A percentile compares a stretch with the other conserved stretches of the same genome.
These are phyloP conservation scores for Lyophyllum decastes DNA, from an alignment of 768 basidiomycete species.

Conservation along the genomic window DNA sequence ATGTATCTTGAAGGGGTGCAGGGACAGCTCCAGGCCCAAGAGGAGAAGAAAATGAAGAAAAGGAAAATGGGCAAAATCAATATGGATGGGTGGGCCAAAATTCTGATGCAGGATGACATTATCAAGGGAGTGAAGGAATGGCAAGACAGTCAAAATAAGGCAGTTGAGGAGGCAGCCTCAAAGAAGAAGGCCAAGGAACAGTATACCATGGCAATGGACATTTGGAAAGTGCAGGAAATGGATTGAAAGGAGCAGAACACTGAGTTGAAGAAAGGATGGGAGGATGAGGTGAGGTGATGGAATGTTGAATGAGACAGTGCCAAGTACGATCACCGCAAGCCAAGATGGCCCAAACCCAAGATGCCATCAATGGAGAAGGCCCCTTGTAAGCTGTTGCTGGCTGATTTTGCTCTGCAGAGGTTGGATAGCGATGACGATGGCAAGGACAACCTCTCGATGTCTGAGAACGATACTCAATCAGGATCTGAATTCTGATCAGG, in stretches of 20 bases:
- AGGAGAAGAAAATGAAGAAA: neutral
- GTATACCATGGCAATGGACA: no score
- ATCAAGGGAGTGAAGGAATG: neutral
- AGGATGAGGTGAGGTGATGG: neutral
- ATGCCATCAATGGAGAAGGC: neutral
- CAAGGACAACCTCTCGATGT: no score
- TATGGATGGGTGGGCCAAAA: slow-evolving; percentile 2
- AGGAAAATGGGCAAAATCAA: neutral
- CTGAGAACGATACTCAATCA: no score
- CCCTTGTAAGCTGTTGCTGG: neutral
- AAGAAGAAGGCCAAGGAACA: neutral
- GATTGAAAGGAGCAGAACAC: neutral
- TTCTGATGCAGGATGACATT: neutral
- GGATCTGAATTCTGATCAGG: no score
- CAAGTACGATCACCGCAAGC: neutral
- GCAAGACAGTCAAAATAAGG: no score
- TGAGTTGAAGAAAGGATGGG: neutral
- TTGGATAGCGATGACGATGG: no score
- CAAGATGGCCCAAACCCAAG: neutral
- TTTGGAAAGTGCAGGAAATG: slow-evolving; percentile 5
- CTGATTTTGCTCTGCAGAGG: no score
- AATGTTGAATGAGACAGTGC: neutral
- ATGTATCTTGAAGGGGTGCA: neutral
- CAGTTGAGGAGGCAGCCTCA: neutral
- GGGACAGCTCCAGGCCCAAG: neutral